Conservation (phyloP, 2,329 filamentous ascomycete species). For the Bipolaris cookei region DNA sequence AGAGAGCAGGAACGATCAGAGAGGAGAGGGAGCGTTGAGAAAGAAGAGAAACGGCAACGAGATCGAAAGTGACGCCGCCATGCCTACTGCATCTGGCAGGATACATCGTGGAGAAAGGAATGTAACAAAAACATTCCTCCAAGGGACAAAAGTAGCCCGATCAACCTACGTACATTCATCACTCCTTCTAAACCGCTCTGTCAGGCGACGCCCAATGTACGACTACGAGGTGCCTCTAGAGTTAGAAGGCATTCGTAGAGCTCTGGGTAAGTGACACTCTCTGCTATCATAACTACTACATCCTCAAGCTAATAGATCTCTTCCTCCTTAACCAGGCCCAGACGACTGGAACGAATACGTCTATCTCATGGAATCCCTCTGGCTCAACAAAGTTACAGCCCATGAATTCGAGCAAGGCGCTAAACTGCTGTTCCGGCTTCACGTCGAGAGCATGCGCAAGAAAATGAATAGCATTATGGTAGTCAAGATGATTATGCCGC, state of each 20-base stretch:
- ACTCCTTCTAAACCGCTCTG: background rate
- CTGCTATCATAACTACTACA: too few species aligned
- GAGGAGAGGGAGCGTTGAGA: background rate
- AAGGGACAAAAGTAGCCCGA: background rate
- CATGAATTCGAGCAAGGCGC: slow-evolving; percentile 7
- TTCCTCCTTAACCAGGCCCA: background rate
- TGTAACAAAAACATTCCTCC: background rate
- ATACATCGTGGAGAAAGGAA: too few species aligned
- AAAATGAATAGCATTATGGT: slow-evolving; percentile 15
- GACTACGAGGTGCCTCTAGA: slow-evolving; percentile 15
- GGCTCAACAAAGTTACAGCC: slow-evolving; percentile 6
- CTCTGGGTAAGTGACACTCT: slow-evolving; percentile 13
- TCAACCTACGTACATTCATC: background rate
- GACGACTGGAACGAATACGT: slow-evolving; percentile 28
- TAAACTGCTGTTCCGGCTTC: slow-evolving; percentile 14
- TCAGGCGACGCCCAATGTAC: slow-evolving; percentile 1
- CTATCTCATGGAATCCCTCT: slow-evolving; percentile 14
- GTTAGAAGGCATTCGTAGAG: slow-evolving; percentile 15
- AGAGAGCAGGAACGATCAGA: background rate
- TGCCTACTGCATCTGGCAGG: background rate
- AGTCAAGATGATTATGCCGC: slow-evolving; percentile 12
- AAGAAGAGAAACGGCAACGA: background rate
- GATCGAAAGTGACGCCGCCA: background rate
- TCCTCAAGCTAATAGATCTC: background rate
- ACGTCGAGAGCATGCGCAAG: slow-evolving; percentile 3